Percentiles rank a stretch among this genome's conserved stretches.
Conservation (phyloP, 345 rosid species). For the Clarkia xantiana region DNA sequence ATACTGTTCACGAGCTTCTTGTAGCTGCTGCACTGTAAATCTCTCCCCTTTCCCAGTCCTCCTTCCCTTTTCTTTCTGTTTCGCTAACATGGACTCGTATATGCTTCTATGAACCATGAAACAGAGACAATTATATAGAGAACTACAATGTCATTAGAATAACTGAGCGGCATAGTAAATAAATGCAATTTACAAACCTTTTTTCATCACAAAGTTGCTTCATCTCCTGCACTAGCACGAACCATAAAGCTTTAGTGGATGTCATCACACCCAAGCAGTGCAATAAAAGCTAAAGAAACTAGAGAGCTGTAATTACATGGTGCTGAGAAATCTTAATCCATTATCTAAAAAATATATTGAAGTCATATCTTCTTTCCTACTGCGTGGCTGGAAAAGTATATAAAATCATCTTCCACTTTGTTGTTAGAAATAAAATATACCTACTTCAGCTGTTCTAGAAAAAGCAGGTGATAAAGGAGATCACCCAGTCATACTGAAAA, state of each 20-base stretch:
- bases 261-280: background rate
- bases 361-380: too few species aligned
- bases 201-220: slow-evolving; percentile 85
- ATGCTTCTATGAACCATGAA: slow-evolving; percentile 32
- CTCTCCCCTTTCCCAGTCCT: slow-evolving; percentile 62
- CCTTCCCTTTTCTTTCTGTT: slow-evolving; percentile 60
- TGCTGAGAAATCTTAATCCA: too few species aligned
- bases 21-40: slow-evolving; percentile 49
- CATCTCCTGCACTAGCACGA: slow-evolving; percentile 64
- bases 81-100: slow-evolving; percentile 49
- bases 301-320: too few species aligned
- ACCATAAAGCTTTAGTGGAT: background rate
- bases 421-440: too few species aligned
- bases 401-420: too few species aligned
- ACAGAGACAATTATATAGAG: background rate
- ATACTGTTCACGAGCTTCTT: slow-evolving; percentile 64
- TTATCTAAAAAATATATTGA: too few species aligned
- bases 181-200: slow-evolving; percentile 29
- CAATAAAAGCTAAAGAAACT: background rate
- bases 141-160: slow-evolving; percentile 7
- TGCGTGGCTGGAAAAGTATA: too few species aligned
- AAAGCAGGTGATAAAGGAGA: slow-evolving; percentile 1
- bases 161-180: background rate
- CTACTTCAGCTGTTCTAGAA: too few species aligned
- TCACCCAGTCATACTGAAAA: background rate